phyloP scores from a whole-genome alignment of 2,329 filamentous ascomycete genomes.

The Zasmidium angulare region DNA sequence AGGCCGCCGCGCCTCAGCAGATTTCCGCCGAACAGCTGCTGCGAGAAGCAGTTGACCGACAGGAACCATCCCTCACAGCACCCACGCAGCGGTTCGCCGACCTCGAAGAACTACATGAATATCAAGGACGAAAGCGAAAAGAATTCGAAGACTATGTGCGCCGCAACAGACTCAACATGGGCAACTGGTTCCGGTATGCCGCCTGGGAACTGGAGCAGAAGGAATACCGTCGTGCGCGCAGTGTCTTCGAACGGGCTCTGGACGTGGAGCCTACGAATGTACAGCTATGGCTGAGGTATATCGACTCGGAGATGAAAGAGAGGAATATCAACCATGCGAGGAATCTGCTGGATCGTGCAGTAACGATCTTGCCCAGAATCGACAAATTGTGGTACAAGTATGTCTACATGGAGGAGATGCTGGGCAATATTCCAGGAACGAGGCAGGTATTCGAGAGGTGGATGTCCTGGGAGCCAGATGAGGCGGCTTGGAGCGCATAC shows the following conservation, averaged over 20 bases:
- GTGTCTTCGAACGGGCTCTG: constrained; percentile 90
- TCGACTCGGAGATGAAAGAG: constrained; percentile 93
- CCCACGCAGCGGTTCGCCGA: constrained; percentile 95
- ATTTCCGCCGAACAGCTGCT: constrained; percentile 97
- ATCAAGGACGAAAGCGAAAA: constrained; percentile 90
- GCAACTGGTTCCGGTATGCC: constrained; percentile 98
- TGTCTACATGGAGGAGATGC: constrained; percentile 97
- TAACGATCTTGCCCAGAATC: constrained; percentile 83
- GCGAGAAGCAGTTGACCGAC: constrained; percentile 93
- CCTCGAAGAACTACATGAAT: constrained; percentile 96
- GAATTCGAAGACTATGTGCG: constrained; percentile 98
- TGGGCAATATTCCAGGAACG: constrained; percentile 89
- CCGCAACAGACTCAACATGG: constrained; percentile 91
- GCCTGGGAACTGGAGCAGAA: constrained; percentile 98
- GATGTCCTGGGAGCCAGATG: constrained; percentile 98
- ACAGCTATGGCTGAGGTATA: constrained; percentile 85
- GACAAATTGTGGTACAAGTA: constrained; percentile 99
- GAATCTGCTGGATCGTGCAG: constrained; percentile 91
- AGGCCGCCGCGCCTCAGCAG: constrained; percentile 78
- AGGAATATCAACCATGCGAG: constrained; percentile 95
- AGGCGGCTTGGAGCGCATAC: constrained; percentile 92
- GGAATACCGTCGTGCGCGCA: constrained; percentile 86
- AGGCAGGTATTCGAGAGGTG: constrained; percentile 94
- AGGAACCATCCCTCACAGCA: constrained; percentile 82
- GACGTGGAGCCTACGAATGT: constrained; percentile 88